A percentile compares a stretch with the other conserved stretches of the same genome.
Evolutionary conservation across 2,329 filamentous ascomycete species (phyloP).

Genomic region (Fusarium sp.): DNA sequence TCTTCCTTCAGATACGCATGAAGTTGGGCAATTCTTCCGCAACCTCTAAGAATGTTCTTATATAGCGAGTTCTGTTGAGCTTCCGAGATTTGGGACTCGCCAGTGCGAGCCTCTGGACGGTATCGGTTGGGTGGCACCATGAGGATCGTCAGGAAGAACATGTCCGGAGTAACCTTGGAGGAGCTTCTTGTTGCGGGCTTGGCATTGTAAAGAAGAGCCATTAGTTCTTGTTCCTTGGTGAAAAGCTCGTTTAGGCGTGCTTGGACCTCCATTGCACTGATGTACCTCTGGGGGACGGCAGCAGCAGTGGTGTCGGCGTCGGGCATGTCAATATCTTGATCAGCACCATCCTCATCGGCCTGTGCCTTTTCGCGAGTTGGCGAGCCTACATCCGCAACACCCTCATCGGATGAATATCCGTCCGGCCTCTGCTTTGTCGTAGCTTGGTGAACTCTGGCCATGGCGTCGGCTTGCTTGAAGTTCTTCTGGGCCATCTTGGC

Average conservation of each 20-base stretch:
- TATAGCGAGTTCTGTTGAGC: constrained; percentile 90
- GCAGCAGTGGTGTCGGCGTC: constrained; percentile 46
- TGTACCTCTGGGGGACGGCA: constrained; percentile 72
- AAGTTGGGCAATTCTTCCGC: constrained; percentile 79
- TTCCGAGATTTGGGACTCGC: constrained; percentile 85
- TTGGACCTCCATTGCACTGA: constrained; percentile 86
- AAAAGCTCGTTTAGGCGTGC: constrained; percentile 84
- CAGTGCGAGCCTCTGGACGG: constrained; percentile 86
- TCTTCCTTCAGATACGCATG: constrained; percentile 64
- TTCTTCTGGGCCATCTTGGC: constrained; percentile 78
- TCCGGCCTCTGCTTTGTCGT: constrained; percentile 56
- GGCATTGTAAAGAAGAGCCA: constrained; percentile 87
- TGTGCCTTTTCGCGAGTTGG: constrained; percentile 52
- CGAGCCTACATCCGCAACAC: constrained; percentile 73
- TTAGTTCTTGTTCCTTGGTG: constrained; percentile 84
- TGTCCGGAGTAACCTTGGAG: constrained; percentile 76
- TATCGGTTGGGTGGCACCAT: constrained; percentile 94
- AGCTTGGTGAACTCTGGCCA: constrained; percentile 59
- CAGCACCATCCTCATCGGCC: constrained; percentile 61
- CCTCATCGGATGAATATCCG: constrained; percentile 72
- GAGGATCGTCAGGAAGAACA: constrained; percentile 92
- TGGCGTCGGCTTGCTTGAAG: constrained; percentile 77
- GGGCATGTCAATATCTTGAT: constrained; percentile 53
- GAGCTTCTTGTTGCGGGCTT: constrained; percentile 71
- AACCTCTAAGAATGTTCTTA: constrained; percentile 83